A percentile compares a stretch with the other conserved stretches of the same genome.
Evolutionary conservation across 208 protist genomes (phyloP).

Genomic region (Angomonas ambiguus): DNA sequence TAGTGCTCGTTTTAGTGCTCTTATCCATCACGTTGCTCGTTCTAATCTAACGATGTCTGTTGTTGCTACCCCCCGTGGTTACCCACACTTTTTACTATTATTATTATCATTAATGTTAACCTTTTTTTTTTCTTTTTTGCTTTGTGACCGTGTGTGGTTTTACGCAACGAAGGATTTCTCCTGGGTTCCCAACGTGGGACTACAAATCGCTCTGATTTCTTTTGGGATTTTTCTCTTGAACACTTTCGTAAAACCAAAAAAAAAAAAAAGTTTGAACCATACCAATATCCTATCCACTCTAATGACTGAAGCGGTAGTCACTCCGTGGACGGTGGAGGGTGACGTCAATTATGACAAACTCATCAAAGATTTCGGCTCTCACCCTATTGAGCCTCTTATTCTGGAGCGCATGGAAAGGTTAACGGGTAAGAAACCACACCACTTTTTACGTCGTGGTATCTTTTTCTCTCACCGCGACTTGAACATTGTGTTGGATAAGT

Average conservation of each 20-base stretch:
- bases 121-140: conserved; percentile 8
- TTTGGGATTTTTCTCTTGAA: neutral
- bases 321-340: conserved; percentile 91
- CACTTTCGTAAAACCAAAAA: conserved; percentile 5
- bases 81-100: too few species aligned
- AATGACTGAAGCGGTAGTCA: conserved; percentile 57
- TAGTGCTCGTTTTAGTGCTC: conserved; percentile 5
- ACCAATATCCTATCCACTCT: too few species aligned
- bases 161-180: neutral
- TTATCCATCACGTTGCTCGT: neutral
- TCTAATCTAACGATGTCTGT: too few species aligned
- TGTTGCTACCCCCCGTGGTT: too few species aligned
- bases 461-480: conserved; percentile 99
- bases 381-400: conserved; percentile 73
- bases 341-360: conserved; percentile 94
- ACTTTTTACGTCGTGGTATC: conserved; percentile 90
- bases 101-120: neutral
- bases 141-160: neutral
- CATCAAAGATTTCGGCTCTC: conserved; percentile 89
- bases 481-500: conserved; percentile 94
- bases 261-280: neutral
- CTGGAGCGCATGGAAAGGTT: conserved; percentile 86
- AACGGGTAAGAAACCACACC: conserved; percentile 83
- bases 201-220: neutral
- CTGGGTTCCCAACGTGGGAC: neutral